Evolutionary conservation across 257 asterid genomes (phyloP).

Genomic region (Coffea canephora): DNA sequence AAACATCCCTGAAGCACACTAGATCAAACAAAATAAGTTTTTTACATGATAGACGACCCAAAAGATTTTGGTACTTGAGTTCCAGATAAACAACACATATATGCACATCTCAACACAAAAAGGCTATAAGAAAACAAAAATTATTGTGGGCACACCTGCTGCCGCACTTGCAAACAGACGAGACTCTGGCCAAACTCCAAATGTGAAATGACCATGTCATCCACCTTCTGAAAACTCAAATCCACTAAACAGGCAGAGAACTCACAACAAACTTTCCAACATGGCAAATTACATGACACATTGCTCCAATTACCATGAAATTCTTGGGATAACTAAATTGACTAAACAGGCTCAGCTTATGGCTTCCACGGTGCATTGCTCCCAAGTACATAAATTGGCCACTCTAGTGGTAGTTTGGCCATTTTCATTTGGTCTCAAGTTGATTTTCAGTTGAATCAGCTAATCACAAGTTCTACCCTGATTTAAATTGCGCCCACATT

Average conservation of each 20-base stretch:
- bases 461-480: neutral
- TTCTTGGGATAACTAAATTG: too few species aligned
- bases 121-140: neutral
- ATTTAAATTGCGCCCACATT: neutral
- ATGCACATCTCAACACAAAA: neutral
- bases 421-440: neutral
- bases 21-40: too few species aligned
- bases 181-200: neutral
- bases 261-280: too few species aligned
- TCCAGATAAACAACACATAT: neutral
- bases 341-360: too few species aligned
- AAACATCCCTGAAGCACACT: neutral
- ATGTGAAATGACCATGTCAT: too few species aligned
- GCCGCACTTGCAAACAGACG: neutral
- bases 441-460: neutral
- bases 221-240: too few species aligned
- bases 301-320: too few species aligned
- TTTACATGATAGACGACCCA: neutral
- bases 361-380: too few species aligned
- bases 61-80: neutral
- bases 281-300: too few species aligned
- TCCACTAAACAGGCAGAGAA: too few species aligned
- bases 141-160: neutral
- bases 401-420: neutral
- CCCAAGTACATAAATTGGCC: too few species aligned